Percentiles rank a stretch among this genome's conserved stretches.
Evolutionary conservation across 495 filamentous ascomycete species (phyloP).

Genomic region (Hypoxylon fragiforme): DNA sequence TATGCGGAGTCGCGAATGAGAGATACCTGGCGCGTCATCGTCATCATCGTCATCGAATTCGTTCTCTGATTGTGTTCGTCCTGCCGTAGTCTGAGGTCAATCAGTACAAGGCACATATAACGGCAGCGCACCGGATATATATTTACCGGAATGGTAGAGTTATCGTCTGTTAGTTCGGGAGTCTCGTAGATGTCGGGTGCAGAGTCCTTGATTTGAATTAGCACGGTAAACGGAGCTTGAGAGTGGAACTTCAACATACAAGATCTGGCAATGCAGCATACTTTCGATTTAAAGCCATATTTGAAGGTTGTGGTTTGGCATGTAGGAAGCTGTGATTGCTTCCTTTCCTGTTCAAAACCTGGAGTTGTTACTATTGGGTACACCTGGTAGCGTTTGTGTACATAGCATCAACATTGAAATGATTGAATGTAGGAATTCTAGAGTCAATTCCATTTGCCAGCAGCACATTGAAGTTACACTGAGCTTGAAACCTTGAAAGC

Average conservation of each 20-base stretch:
- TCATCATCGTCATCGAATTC: conserved; percentile 64
- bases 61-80: conserved; percentile 64
- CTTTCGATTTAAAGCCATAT: conserved; percentile 64
- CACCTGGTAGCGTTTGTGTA: too few species aligned
- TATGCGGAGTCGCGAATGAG: conserved; percentile 70
- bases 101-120: neutral
- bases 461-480: too few species aligned
- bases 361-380: too few species aligned
- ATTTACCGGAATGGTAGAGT: conserved; percentile 75
- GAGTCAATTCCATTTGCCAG: too few species aligned
- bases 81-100: conserved; percentile 59
- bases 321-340: neutral
- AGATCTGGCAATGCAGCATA: conserved; percentile 85
- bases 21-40: conserved; percentile 66
- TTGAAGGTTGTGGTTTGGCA: neutral
- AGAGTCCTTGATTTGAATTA: conserved; percentile 62
- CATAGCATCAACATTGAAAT: too few species aligned
- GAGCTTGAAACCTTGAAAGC: neutral
- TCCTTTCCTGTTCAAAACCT: neutral
- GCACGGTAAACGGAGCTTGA: conserved; percentile 8
- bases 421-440: too few species aligned
- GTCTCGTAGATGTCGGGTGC: conserved; percentile 96
- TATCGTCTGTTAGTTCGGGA: conserved; percentile 85
- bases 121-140: conserved; percentile 8
- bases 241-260: conserved; percentile 50